phyloP scores from a whole-genome alignment of 768 basidiomycete species.

The Lyophyllum semitale region DNA sequence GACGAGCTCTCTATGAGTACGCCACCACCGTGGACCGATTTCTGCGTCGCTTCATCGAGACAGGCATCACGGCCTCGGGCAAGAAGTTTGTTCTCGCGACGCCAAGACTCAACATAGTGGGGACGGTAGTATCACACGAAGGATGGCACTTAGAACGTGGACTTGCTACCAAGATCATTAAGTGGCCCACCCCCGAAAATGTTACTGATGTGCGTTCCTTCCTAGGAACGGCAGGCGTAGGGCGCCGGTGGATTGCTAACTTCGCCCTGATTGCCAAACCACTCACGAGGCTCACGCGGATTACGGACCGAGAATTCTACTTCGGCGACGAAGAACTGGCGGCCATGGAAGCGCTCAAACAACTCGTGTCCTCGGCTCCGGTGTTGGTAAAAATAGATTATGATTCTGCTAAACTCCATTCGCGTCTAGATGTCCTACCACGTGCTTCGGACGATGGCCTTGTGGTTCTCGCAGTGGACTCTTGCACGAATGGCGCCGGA shows the following conservation, averaged over 20 bases:
- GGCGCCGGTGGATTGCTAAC: conserved; percentile 22
- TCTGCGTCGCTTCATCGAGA: conserved; percentile 19
- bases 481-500: conserved; percentile 30
- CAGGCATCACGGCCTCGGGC: conserved; percentile 34
- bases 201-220: conserved; percentile 25
- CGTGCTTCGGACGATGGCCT: conserved; percentile 19
- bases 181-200: conserved; percentile 22
- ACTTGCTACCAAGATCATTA: conserved; percentile 23
- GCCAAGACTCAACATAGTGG: conserved; percentile 26
- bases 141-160: conserved; percentile 29
- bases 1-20: conserved; percentile 30
- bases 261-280: conserved; percentile 26
- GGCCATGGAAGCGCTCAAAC: conserved; percentile 29
- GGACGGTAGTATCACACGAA: conserved; percentile 25
- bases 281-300: conserved; percentile 17
- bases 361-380: conserved; percentile 19
- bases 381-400: conserved; percentile 36
- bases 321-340: conserved; percentile 21
- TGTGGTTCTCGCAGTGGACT: conserved; percentile 36
- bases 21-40: conserved; percentile 21
- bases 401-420: background rate
- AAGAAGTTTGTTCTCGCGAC: conserved; percentile 25
- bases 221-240: conserved; percentile 23
- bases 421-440: conserved; percentile 2
- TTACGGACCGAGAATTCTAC: conserved; percentile 20